Conservation (phyloP, 164 flowering plant species). For the Chloranthus sessilifolius region DNA sequence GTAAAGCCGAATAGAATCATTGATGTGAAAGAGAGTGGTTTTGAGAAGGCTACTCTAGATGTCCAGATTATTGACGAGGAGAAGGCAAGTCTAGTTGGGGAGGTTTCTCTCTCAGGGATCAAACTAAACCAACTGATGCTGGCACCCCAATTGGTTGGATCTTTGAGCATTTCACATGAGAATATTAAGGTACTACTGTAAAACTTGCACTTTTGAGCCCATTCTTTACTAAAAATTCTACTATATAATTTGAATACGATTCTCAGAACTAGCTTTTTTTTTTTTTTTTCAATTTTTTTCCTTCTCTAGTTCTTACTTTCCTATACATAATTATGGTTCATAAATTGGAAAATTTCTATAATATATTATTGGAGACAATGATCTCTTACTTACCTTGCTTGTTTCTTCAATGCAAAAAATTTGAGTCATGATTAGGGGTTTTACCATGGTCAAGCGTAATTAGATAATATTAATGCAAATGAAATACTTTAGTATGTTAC, state of each 20-base stretch:
- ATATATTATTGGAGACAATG: not conserved
- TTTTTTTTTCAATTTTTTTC: not conserved
- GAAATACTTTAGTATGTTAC: too few species aligned
- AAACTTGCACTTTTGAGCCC: not conserved
- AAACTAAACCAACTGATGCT: constrained; percentile 87
- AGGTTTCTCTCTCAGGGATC: constrained; percentile 74
- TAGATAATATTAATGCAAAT: too few species aligned
- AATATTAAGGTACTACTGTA: constrained; percentile 56
- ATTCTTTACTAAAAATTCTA: not conserved
- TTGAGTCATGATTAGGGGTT: too few species aligned
- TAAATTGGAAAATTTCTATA: not conserved
- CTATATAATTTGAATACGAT: too few species aligned
- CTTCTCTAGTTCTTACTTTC: not conserved
- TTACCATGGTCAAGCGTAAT: too few species aligned
- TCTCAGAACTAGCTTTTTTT: too few species aligned
- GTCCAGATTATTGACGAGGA: constrained; percentile 19
- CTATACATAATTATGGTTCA: not conserved
- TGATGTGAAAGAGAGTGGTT: constrained; percentile 18
- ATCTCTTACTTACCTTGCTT: constrained; percentile 1
- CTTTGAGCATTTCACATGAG: constrained; percentile 53
- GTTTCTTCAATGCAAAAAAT: too few species aligned
- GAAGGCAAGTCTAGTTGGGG: constrained; percentile 60
- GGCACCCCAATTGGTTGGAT: constrained; percentile 89
- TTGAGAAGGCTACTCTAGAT: constrained; percentile 17
- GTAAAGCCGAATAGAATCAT: constrained; percentile 12